Evolutionary conservation across 192 early-diverging fungal species (phyloP).

Genomic region (Pilaira anomala): DNA sequence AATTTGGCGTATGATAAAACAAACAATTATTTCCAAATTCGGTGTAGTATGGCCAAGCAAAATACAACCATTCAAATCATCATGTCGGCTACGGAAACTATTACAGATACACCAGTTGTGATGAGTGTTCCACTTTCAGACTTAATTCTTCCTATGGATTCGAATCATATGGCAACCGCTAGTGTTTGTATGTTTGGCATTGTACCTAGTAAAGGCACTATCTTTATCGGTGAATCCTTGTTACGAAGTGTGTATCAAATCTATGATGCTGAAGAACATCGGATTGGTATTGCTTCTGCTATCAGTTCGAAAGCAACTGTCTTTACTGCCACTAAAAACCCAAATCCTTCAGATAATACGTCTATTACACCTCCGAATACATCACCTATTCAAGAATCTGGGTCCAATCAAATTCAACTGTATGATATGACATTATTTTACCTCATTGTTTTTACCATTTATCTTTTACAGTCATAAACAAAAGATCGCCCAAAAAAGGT

Average conservation of each 20-base stretch:
- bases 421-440: too few relatives aligned
- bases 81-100: neutral
- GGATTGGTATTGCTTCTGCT: slow-evolving; percentile 22
- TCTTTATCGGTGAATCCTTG: slow-evolving; percentile 21
- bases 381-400: too few relatives aligned
- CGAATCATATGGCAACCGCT: slow-evolving; percentile 5
- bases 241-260: slow-evolving; percentile 20
- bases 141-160: slow-evolving; percentile 24
- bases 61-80: slow-evolving; percentile 4
- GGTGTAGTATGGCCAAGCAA: neutral
- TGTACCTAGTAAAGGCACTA: slow-evolving; percentile 9
- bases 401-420: too few relatives aligned
- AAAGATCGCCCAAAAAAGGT: too few relatives aligned
- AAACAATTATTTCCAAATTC: slow-evolving; percentile 4
- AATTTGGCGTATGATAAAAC: slow-evolving; percentile 1
- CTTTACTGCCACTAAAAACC: neutral
- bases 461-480: too few relatives aligned
- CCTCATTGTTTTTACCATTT: too few relatives aligned
- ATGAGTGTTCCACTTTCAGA: slow-evolving; percentile 15
- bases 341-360: neutral
- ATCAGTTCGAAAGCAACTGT: neutral
- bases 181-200: slow-evolving; percentile 18
- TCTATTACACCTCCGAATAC: neutral
- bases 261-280: slow-evolving; percentile 22
- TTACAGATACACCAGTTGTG: neutral